Percentiles rank a stretch among this genome's conserved stretches.
These are phyloP conservation scores for Theobroma grandiflorum DNA, from an alignment of 441 rosid genomes.

Conservation along the genomic window DNA sequence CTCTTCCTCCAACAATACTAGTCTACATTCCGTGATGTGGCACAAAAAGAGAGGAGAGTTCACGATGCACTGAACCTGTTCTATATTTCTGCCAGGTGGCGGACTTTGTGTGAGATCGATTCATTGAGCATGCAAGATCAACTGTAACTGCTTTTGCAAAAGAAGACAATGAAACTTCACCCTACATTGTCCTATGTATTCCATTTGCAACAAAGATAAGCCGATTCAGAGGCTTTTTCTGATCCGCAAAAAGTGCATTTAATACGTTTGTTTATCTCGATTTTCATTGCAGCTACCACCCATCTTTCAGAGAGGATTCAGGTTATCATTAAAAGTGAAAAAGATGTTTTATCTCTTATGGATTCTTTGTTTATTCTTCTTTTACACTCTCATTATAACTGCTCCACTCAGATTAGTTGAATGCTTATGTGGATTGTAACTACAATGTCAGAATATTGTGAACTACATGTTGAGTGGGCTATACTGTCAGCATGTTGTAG, in stretches of 20 bases:
- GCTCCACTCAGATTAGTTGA: conserved; percentile 16
- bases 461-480: no score
- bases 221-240: background rate
- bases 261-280: background rate
- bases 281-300: background rate
- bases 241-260: background rate
- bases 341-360: background rate
- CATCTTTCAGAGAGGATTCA: background rate
- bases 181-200: background rate
- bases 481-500: no score
- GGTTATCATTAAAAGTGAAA: background rate
- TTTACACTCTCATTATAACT: background rate
- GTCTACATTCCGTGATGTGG: no score
- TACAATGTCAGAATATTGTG: background rate
- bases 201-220: conserved; percentile 3
- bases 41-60: background rate
- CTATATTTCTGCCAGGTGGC: background rate
- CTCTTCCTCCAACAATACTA: no score
- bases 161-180: conserved; percentile 2
- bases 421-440: conserved; percentile 6
- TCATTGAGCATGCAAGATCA: background rate
- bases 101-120: background rate
- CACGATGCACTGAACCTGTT: conserved; percentile 18
- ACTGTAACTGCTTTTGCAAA: background rate
- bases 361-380: background rate